Evolutionary conservation across 83 land plant species (phyloP).

Genomic region (Picea engelmannii): DNA sequence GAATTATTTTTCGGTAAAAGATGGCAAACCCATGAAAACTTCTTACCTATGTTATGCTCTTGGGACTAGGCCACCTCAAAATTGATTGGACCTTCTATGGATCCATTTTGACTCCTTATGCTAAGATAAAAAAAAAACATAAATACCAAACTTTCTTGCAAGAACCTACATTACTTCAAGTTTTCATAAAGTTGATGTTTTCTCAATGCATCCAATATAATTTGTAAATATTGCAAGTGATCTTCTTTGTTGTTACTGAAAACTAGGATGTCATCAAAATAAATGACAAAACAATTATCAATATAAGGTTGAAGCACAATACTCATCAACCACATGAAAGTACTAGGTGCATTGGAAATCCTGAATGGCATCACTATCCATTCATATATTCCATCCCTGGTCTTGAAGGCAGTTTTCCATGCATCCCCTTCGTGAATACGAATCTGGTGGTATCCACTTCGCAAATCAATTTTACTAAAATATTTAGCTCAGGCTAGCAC

Average conservation of each 20-base stretch:
- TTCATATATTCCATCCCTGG: too few species aligned
- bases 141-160: not conserved
- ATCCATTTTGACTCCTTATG: not conserved
- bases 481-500: too few species aligned
- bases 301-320: not conserved
- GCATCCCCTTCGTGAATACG: not conserved
- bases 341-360: too few species aligned
- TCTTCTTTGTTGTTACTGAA: too few species aligned
- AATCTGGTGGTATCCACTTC: not conserved
- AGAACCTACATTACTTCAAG: not conserved
- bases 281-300: not conserved
- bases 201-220: too few species aligned
- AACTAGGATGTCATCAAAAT: too few species aligned
- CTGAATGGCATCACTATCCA: too few species aligned
- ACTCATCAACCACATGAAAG: not conserved
- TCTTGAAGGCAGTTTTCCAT: not conserved
- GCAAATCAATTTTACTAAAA: too few species aligned
- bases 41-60: not conserved
- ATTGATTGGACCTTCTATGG: not conserved
- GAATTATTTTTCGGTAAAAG: not conserved
- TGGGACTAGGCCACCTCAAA: not conserved
- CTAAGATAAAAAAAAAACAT: not conserved
- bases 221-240: too few species aligned
- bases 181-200: not conserved
- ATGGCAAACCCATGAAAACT: not conserved